Evolutionary conservation across 495 filamentous ascomycete genomes (phyloP).

Genomic region (Penicillium soppii): DNA sequence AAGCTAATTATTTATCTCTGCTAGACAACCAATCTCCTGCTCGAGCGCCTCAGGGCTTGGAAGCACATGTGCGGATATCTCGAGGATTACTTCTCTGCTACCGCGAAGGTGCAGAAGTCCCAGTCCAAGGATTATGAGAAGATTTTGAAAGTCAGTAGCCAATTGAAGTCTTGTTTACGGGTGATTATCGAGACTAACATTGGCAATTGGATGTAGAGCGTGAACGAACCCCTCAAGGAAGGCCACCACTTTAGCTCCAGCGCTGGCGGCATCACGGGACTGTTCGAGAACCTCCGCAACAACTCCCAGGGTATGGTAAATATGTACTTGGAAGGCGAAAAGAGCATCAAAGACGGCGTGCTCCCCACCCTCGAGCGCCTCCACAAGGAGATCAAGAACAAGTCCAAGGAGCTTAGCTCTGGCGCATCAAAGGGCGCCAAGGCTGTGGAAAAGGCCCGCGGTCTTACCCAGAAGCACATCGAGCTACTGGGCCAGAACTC

Average conservation of each 20-base stretch:
- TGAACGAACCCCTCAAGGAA: constrained; percentile 80
- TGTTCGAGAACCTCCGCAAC: constrained; percentile 89
- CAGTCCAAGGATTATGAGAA: constrained; percentile 95
- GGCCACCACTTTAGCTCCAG: constrained; percentile 88
- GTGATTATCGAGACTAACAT: neutral
- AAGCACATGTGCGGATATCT: constrained; percentile 91
- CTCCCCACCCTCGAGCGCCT: constrained; percentile 86
- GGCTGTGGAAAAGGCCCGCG: constrained; percentile 85
- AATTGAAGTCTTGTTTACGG: neutral
- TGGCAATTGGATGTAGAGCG: constrained; percentile 53
- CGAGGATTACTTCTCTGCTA: constrained; percentile 80
- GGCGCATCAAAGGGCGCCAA: constrained; percentile 88
- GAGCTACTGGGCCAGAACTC: constrained; percentile 86
- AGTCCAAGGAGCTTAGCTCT: constrained; percentile 79
- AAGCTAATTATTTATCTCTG: constrained; percentile 14
- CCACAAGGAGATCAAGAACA: constrained; percentile 94
- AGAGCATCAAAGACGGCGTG: constrained; percentile 77
- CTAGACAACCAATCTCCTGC: constrained; percentile 72
- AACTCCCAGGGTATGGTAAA: constrained; percentile 91
- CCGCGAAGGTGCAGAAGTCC: constrained; percentile 78
- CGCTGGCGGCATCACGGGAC: constrained; percentile 76
- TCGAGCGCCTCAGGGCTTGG: constrained; percentile 87
- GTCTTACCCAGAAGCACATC: constrained; percentile 88
- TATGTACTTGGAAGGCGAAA: constrained; percentile 83
- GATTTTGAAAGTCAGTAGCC: constrained; percentile 70